Base-by-base conservation (phyloP, 176 grass and related monocot genomes). In the Metroxylon sagu region DNA sequence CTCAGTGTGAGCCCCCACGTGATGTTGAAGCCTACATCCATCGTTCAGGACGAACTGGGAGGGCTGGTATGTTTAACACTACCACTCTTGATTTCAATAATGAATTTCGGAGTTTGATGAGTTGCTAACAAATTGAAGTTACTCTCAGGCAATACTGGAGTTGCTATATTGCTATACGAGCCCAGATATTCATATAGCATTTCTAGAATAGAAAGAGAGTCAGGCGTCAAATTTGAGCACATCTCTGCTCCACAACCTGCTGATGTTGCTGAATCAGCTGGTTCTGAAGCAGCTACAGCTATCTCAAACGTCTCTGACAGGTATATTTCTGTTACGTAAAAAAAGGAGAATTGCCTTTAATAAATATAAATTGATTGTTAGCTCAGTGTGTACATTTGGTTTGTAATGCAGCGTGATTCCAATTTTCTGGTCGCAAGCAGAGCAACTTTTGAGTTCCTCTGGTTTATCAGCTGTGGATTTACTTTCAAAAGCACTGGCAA, bases 1-100 rank as follows among this genome's bases (percentile, higher is more conserved):
- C 68, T 14, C 57, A 98, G 93, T 98, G 93, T 74, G 93, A 98
- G 62, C 87, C 93, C 52, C 93, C 93, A 55, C 88, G 85, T 61
- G 93, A 98, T 74, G 87, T 98, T 73, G 93, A 98, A 88, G 93
- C 87, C 58, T 98, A 98, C 61, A 98, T 98, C 31, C 93, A 98
- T 70, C 81, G 87, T 18, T 98, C 93, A 50, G 87, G 87, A 16
- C 87, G 93, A 54, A 98, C 93, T 71, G 93, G 93, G 39, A 88
- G 93, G 68, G 93, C 93, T 60, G 93, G 89, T 95, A 69, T 23
- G 39, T 57, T 48, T 59, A 30, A 18, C 43, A 58, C 26, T 17
- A 19, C 53, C 23, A 6, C 12, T 71, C 12, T 21, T 75, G 19
- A 8, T 8, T 35, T 35, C 31, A 66, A 26, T 48, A 49, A 58